Conservation (phyloP, 331 rosid species). For the Prunus yedoensis region DNA sequence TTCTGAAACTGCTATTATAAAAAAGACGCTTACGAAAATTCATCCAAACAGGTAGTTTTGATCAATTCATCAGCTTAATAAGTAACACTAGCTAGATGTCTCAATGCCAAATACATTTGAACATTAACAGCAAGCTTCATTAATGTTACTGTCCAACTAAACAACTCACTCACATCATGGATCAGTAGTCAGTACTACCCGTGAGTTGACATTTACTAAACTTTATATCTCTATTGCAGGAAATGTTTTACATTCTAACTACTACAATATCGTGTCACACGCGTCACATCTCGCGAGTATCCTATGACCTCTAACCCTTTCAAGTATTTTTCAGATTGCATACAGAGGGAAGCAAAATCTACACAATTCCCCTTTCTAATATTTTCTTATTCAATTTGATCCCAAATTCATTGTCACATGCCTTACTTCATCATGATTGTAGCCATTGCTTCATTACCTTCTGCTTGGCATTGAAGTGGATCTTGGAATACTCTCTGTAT, state of each 20-base stretch:
- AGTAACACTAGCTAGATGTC: not conserved
- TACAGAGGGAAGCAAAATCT: not conserved
- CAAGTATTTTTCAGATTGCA: not conserved
- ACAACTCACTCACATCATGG: not conserved
- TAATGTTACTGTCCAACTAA: not conserved
- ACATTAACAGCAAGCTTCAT: not conserved
- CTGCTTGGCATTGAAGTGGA: conserved; percentile 70
- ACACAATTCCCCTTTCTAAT: conserved; percentile 5
- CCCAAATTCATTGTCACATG: conserved; percentile 6
- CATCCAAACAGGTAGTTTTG: too few species aligned
- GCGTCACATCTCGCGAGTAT: not conserved
- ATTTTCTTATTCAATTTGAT: not conserved
- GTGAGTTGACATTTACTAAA: not conserved
- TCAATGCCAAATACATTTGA: not conserved
- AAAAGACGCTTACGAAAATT: too few species aligned
- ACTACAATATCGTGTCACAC: conserved; percentile 4
- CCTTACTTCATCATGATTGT: conserved; percentile 13
- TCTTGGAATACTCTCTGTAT: conserved; percentile 46
- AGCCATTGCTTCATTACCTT: conserved; percentile 32
- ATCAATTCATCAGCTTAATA: not conserved
- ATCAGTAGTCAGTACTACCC: not conserved
- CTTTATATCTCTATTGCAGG: not conserved
- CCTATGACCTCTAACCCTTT: conserved; percentile 2
- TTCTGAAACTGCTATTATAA: too few species aligned
- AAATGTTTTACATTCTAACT: conserved; percentile 5